Evolutionary conservation across 371 early-diverging fungal genomes (phyloP), one percentile per base, ranked within the genome.

Genomic region (Entomophthora muscae): DNA sequence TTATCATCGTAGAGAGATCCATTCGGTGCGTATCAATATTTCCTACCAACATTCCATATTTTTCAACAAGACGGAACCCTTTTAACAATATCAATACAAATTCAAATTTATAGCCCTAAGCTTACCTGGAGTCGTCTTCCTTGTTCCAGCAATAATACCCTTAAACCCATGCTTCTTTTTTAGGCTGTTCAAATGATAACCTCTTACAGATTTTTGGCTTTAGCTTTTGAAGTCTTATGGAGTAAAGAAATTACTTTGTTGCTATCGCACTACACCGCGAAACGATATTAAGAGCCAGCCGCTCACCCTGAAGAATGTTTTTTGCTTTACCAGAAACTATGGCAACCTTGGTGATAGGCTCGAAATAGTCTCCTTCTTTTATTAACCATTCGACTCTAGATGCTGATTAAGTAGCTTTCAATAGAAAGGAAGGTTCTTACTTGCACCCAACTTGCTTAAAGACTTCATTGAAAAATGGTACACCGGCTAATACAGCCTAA

Each of bases 111-210:
- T 52, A 27, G n/a, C n/a, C n/a, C n/a, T n/a, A 24, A 42, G 42
- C 32, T 61, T 78, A 85, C 90, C 93, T 28, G 98, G 98, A 1
- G 98, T 98, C n/a, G 95, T 95, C 73, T 98, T 98, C 65, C 98
- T 84, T 3, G 96, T 98, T 22, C 93, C 98, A 17, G 95, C 94
- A 70, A 98, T 83, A 1, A 90, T 75, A 52, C 98, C 98, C 28
- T 80, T 72, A 75, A 88, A 98, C 0, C 81, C 79, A 32, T 82
- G 75, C 55, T 75, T 68, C 27, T 88, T 79, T 66, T 90, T 88
- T 31, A 94, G 62, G 10, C 79, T 69, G 30, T 71, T 70, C 10
- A 95, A 81, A 30, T 77, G 76, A 32, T 83, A 77, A 3, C 93
- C 83, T 53, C 65, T 66, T 61, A 26, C n/a, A n/a, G n/a, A n/a